A percentile compares a stretch with the other conserved stretches of the same genome.
Evolutionary conservation across 2,329 filamentous ascomycete species (phyloP).

Genomic region (Cordyceps militaris): DNA sequence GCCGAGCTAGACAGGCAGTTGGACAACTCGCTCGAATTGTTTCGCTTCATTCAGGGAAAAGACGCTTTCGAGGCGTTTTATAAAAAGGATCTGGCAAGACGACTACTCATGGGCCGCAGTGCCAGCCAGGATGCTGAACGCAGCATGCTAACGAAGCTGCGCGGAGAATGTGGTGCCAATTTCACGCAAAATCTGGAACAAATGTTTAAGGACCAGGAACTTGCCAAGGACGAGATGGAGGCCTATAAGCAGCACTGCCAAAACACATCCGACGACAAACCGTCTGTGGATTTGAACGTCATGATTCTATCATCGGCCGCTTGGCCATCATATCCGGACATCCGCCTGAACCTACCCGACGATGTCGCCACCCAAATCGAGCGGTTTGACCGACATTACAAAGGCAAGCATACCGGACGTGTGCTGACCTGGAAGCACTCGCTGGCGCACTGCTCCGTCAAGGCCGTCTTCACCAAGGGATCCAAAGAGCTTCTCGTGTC

Average conservation of each 20-base stretch:
- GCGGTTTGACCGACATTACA: slow-evolving; percentile 80
- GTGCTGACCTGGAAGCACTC: slow-evolving; percentile 87
- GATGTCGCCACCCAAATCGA: slow-evolving; percentile 70
- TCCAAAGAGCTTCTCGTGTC: slow-evolving; percentile 85
- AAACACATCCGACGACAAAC: slow-evolving; percentile 40
- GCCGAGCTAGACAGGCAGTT: slow-evolving; percentile 86
- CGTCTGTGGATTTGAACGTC: slow-evolving; percentile 61
- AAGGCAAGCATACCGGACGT: slow-evolving; percentile 80
- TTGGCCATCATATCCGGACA: slow-evolving; percentile 86
- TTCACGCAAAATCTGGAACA: slow-evolving; percentile 97
- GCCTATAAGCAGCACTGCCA: slow-evolving; percentile 68
- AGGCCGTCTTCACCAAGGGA: slow-evolving; percentile 71
- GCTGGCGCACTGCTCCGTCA: slow-evolving; percentile 83
- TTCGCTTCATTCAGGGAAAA: slow-evolving; percentile 95
- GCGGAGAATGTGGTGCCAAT: slow-evolving; percentile 84
- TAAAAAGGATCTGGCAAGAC: slow-evolving; percentile 89
- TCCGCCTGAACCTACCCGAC: slow-evolving; percentile 62
- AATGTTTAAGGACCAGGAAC: slow-evolving; percentile 98
- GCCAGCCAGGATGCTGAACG: slow-evolving; percentile 92
- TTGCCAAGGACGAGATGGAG: slow-evolving; percentile 88
- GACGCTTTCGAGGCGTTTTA: slow-evolving; percentile 98
- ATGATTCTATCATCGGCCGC: slow-evolving; percentile 85
- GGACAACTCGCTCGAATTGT: slow-evolving; percentile 87
- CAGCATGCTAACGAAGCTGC: slow-evolving; percentile 87
- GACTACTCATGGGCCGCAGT: slow-evolving; percentile 84